Percentiles rank a stretch among this genome's conserved stretches.
phyloP scores from a whole-genome alignment of 2,329 filamentous ascomycete species.

The Exophiala calicioides region DNA sequence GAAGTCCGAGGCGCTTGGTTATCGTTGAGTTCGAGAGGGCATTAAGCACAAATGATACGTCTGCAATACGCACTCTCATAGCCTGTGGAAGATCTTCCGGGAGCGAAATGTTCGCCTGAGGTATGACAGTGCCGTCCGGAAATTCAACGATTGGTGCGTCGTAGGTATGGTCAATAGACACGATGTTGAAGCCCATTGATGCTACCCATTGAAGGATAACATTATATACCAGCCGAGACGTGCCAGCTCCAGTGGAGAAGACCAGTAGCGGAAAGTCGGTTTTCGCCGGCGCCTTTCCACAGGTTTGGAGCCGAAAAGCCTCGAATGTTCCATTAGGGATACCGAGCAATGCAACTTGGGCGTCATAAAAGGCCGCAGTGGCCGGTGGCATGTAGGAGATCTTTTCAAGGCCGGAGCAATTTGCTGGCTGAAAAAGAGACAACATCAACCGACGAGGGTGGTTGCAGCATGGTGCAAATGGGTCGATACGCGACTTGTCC shows the following conservation, averaged over 20 bases:
- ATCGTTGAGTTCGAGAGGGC: constrained; percentile 7
- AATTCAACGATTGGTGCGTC: constrained; percentile 30
- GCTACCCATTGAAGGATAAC: constrained; percentile 36
- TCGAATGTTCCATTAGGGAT: too few relatives aligned
- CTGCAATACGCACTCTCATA: constrained; percentile 14
- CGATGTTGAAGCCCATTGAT: constrained; percentile 38
- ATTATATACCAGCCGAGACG: constrained; percentile 36
- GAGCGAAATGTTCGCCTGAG: constrained; percentile 7
- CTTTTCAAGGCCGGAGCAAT: not conserved
- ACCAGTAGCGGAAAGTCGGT: not conserved
- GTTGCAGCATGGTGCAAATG: not conserved
- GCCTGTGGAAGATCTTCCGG: constrained; percentile 13
- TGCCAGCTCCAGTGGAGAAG: constrained; percentile 36
- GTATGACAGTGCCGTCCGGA: constrained; percentile 25
- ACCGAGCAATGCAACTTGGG: too few relatives aligned
- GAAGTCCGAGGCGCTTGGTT: constrained; percentile 10
- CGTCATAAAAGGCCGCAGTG: not conserved
- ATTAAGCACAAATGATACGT: constrained; percentile 20
- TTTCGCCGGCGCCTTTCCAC: too few relatives aligned
- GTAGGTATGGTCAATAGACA: constrained; percentile 33
- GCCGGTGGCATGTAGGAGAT: not conserved
- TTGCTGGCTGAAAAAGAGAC: not conserved
- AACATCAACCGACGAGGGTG: not conserved
- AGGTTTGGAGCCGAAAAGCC: too few relatives aligned
- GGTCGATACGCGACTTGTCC: not conserved